Percentiles rank a stretch among this genome's conserved stretches.
phyloP scores from a whole-genome alignment of 1,139 yeast genomes.

The Yamadazyma aaseri region DNA sequence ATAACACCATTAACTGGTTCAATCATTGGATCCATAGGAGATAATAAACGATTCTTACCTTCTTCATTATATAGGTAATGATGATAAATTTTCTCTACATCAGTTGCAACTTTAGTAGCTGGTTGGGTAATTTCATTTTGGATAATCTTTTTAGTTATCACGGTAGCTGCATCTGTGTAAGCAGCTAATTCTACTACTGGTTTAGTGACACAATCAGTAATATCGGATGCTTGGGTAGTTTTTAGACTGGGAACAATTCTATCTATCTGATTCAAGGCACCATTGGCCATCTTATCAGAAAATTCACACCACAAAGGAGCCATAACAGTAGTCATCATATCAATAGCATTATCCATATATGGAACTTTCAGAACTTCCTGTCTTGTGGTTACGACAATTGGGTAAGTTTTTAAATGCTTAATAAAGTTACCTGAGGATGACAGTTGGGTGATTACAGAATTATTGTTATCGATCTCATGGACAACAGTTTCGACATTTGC shows the following conservation, averaged over 20 bases:
- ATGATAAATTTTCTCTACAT: slow-evolving; percentile 37
- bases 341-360: slow-evolving; percentile 6
- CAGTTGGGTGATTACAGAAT: not conserved
- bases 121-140: slow-evolving; percentile 33
- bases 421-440: slow-evolving; percentile 8
- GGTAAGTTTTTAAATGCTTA: slow-evolving; percentile 16
- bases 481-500: not conserved
- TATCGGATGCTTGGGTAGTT: slow-evolving; percentile 36
- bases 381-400: slow-evolving; percentile 13
- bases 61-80: slow-evolving; percentile 49
- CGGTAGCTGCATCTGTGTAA: slow-evolving; percentile 4
- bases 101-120: slow-evolving; percentile 34
- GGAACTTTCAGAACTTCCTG: slow-evolving; percentile 11
- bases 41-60: slow-evolving; percentile 60
- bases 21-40: slow-evolving; percentile 62
- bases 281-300: slow-evolving; percentile 32
- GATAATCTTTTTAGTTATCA: slow-evolving; percentile 22
- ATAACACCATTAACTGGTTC: slow-evolving; percentile 58
- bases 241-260: slow-evolving; percentile 32
- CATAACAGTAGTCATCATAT: slow-evolving; percentile 6
- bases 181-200: slow-evolving; percentile 27
- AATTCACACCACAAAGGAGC: slow-evolving; percentile 18
- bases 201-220: slow-evolving; percentile 42
- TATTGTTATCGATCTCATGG: not conserved
- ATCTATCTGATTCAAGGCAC: slow-evolving; percentile 36